Evolutionary conservation across 306 rosid species (phyloP), one percentile per base, ranked within the genome.

Genomic region (Oxytropis ochrocephala): DNA sequence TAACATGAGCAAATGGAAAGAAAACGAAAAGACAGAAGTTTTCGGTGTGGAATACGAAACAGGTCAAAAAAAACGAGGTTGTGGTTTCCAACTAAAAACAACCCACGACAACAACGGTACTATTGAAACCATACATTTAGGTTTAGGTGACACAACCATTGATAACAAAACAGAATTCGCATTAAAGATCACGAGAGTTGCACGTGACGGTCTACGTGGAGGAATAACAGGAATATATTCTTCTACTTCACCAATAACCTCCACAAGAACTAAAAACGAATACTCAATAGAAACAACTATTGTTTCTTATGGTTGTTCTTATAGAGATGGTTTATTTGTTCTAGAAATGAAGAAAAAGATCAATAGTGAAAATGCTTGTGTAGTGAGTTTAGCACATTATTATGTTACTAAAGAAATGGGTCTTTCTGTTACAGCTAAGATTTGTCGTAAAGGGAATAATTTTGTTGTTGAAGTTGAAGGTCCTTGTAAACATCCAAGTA

Each of bases 401-500:
- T 77, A 69, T 33, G 12, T 77, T 3, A 72, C 78, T 4, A 65
- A 72, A 27, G 64, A 57, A 4, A 43, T 65, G 2, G 78, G 46
- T 3, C 74, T 78, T 67, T 78, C 78, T 0, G 70, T 58, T 5
- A 10, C n/a, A 4, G 82, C 78, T 11, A 72, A 65, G 24, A 65
- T 78, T n/a, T 14, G 0, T 30, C 62, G 56, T 27, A 64, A 49
- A 72, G 54, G 43, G 4, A 38, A 19, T 29, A 7, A 44, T n/a
- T 72, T 71, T 49, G 24, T 8, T 49, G 57, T 78, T 49, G 74
- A 72, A 39, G 42, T 65, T 19, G 50, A 72, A 17, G 64, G 78
- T 35, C 82, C 78, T n/a, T 8, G 24, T 17, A 72, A 72, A 33
- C 82, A 72, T 29, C 80, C 80, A 0, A 52, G 66, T 10, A n/a